Percentiles rank a stretch among this genome's conserved stretches.
Evolutionary conservation across 108 stramenopile species (phyloP).

Genomic region (Cyclostephanos invisitatus): DNA sequence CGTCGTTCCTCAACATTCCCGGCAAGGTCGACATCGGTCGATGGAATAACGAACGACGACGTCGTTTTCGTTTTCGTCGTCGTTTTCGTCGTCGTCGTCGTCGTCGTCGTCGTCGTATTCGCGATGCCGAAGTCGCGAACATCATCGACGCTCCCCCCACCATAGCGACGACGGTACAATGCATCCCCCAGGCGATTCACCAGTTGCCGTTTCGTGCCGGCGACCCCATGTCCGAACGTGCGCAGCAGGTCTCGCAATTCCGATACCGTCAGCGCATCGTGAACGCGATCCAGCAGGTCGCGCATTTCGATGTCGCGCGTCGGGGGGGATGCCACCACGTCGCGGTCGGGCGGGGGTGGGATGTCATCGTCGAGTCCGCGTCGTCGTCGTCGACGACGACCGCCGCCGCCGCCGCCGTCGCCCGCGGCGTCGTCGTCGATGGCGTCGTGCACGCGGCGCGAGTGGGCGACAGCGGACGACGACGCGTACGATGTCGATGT

Average conservation of each 20-base stretch:
- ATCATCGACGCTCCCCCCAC: not conserved
- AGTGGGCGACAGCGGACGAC: no score
- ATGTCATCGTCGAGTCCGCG: no score
- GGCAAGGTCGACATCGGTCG: not conserved
- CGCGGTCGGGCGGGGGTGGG: no score
- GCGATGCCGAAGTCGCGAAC: not conserved
- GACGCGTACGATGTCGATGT: no score
- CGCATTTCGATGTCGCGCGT: not conserved
- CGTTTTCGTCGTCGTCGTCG: no score
- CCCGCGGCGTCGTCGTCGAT: no score
- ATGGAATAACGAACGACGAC: not conserved
- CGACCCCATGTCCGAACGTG: not conserved
- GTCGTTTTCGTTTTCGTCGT: not conserved
- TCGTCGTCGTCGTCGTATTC: no score
- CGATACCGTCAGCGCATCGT: not conserved
- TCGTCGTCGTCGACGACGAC: no score
- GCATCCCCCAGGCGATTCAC: not conserved
- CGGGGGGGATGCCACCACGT: no score
- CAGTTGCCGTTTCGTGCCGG: not conserved
- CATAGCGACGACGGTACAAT: no score
- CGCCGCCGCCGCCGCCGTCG: no score
- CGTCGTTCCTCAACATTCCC: not conserved
- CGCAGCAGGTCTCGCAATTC: constrained; percentile 14
- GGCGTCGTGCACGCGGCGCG: no score
- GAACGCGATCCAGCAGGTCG: constrained; percentile 2